Percentiles rank a stretch among this genome's conserved stretches.
These are phyloP conservation scores for Periglandula ipomoeae DNA, from an alignment of 2,329 filamentous ascomycete species.

Conservation along the genomic window DNA sequence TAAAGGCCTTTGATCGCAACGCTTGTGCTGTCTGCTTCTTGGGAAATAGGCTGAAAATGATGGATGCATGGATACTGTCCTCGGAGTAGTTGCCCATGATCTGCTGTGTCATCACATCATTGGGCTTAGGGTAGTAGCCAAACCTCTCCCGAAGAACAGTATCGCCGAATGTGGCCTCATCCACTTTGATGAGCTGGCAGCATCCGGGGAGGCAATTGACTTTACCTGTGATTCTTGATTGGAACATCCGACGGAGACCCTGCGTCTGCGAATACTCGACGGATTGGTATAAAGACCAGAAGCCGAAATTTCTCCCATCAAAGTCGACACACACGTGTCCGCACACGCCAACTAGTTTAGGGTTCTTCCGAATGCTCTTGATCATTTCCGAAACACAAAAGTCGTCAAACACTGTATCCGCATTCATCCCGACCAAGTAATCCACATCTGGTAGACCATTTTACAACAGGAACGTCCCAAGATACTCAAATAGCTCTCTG, in stretches of 20 bases:
- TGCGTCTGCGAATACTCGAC: conserved; percentile 40
- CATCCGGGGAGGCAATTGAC: conserved; percentile 40
- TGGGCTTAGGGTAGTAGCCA: conserved; percentile 39
- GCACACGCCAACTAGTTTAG: conserved; percentile 36
- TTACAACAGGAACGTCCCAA: conserved; percentile 29
- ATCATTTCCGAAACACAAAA: conserved; percentile 36
- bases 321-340: conserved; percentile 40
- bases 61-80: conserved; percentile 39
- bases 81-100: conserved; percentile 41
- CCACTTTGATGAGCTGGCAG: conserved; percentile 39
- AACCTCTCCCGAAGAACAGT: conserved; percentile 35
- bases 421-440: conserved; percentile 37
- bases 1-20: conserved; percentile 36
- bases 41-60: conserved; percentile 37
- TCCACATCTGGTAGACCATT: conserved; percentile 30
- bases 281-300: conserved; percentile 38
- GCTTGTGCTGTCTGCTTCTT: conserved; percentile 36
- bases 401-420: conserved; percentile 36
- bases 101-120: conserved; percentile 37
- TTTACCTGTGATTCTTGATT: conserved; percentile 38
- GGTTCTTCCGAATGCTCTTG: conserved; percentile 31
- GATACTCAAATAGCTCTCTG: conserved; percentile 31
- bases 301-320: conserved; percentile 28
- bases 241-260: conserved; percentile 37
- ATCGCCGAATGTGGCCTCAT: conserved; percentile 39